A percentile compares a stretch with the other conserved stretches of the same genome.
phyloP scores from a whole-genome alignment of 1,284 basidiomycete genomes.

The Peniophora sp. region DNA sequence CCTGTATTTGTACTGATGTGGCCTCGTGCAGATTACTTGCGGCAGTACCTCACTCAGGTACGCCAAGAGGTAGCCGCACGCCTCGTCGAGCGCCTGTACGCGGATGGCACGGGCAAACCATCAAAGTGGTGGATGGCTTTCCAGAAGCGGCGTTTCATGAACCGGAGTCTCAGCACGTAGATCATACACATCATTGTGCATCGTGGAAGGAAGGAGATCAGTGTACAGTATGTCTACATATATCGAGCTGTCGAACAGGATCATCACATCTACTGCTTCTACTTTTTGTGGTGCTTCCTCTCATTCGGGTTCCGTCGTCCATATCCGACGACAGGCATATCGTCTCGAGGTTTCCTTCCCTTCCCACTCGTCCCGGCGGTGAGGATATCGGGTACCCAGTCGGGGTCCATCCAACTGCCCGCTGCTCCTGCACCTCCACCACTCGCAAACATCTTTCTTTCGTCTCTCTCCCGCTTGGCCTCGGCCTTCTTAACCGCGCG shows the following conservation, averaged over 20 bases:
- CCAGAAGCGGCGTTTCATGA: constrained; percentile 95
- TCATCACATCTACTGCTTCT: background rate
- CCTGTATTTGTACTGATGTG: constrained; percentile 8
- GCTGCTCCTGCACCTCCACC: constrained; percentile 43
- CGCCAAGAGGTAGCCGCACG: constrained; percentile 87
- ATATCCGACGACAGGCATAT: constrained; percentile 77
- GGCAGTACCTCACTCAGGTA: constrained; percentile 88
- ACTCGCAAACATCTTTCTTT: constrained; percentile 55
- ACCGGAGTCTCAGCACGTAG: constrained; percentile 69
- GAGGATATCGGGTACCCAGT: constrained; percentile 88
- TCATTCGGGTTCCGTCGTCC: constrained; percentile 87
- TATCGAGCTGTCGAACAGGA: background rate
- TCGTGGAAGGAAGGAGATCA: no score
- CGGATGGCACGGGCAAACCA: constrained; percentile 79
- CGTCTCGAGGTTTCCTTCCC: constrained; percentile 50
- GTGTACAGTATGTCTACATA: constrained; percentile 16
- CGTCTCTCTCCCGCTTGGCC: constrained; percentile 68
- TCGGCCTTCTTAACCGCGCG: constrained; percentile 74
- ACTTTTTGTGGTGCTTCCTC: constrained; percentile 43
- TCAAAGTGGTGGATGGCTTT: constrained; percentile 99
- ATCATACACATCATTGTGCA: constrained; percentile 7
- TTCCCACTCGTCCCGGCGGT: constrained; percentile 69
- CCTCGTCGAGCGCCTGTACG: constrained; percentile 84
- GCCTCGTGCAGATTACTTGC: constrained; percentile 61
- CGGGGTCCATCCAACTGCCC: constrained; percentile 90